Evolutionary conservation across 148 eudicot species (phyloP).

Genomic region (Cornus controversa): DNA sequence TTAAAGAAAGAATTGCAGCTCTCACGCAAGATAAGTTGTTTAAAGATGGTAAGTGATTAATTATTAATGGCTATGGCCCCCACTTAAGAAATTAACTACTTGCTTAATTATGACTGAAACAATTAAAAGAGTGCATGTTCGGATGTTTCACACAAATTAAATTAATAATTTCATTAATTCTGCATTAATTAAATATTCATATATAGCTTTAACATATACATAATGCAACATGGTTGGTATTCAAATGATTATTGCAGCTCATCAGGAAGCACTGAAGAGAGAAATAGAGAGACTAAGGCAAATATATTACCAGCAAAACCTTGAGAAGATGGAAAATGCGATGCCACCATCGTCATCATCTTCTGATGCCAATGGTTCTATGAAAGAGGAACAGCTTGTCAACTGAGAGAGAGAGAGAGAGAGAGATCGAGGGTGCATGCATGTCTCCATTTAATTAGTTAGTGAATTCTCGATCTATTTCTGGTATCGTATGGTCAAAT

Average conservation of each 20-base stretch:
- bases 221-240: too few relatives aligned
- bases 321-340: constrained; percentile 29
- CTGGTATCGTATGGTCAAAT: background rate
- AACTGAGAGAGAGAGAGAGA: background rate
- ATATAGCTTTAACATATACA: too few relatives aligned
- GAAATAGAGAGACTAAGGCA: constrained; percentile 64
- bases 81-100: background rate
- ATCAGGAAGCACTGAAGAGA: constrained; percentile 63
- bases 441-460: background rate
- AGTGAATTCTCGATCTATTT: background rate
- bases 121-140: background rate
- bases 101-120: too few relatives aligned
- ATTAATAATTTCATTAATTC: too few relatives aligned
- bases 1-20: constrained; percentile 88
- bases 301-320: constrained; percentile 47
- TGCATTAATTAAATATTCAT: too few relatives aligned
- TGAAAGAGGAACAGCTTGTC: constrained; percentile 12
- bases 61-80: background rate
- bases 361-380: constrained; percentile 15
- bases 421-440: background rate
- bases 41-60: constrained; percentile 66
- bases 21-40: constrained; percentile 90
- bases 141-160: background rate
- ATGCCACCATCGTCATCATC: constrained; percentile 23
- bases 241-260: constrained; percentile 35